Conservation (phyloP, 1,139 yeast species). For the Nakaseomyces nivariensis region DNA sequence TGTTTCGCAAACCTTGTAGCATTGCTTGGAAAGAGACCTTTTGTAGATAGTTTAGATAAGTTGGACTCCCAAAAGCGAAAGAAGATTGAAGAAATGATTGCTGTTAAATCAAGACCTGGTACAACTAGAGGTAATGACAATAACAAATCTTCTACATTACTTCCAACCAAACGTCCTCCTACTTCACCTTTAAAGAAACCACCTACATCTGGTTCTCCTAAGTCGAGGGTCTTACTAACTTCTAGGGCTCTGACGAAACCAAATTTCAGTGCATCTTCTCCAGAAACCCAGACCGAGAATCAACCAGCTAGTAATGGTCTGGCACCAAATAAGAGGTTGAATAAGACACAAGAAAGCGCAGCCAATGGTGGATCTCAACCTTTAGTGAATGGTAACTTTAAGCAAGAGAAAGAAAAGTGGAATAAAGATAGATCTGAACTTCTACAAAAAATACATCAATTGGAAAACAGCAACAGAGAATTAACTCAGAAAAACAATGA, state of each 20-base stretch:
- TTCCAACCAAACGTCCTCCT: conserved; percentile 59
- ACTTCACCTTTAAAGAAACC: conserved; percentile 51
- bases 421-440: background rate
- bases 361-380: background rate
- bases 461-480: background rate
- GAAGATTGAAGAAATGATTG: conserved; percentile 52
- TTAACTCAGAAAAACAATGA: background rate
- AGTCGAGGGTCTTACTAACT: conserved; percentile 15
- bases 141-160: conserved; percentile 16
- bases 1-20: conserved; percentile 77
- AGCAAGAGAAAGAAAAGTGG: background rate
- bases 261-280: conserved; percentile 17
- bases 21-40: conserved; percentile 51
- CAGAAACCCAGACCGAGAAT: conserved; percentile 6
- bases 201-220: conserved; percentile 7
- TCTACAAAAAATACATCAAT: conserved; percentile 12
- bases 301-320: background rate
- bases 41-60: conserved; percentile 42
- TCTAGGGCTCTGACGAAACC: conserved; percentile 14
- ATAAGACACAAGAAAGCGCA: background rate
- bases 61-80: conserved; percentile 65
- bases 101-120: conserved; percentile 1
- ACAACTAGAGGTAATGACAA: background rate
- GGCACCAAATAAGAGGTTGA: background rate
- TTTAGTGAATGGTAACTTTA: background rate